Evolutionary conservation across 208 protist genomes (phyloP).

Genomic region (Leishmania martiniquensis): DNA sequence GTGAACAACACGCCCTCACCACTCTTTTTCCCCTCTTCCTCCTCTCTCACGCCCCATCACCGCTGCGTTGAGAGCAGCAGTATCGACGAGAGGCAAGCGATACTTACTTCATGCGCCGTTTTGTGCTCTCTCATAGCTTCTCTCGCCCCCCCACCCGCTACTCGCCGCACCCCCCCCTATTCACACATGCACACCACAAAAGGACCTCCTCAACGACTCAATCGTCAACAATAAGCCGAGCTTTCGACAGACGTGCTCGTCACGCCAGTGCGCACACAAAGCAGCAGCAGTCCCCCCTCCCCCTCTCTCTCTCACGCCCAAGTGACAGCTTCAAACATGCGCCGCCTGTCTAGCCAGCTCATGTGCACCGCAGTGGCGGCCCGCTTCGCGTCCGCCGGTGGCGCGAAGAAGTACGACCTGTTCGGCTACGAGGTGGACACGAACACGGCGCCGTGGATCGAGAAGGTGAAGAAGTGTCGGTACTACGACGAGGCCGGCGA

Average conservation of each 20-base stretch:
- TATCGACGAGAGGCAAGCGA: background rate
- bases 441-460: constrained; percentile 84
- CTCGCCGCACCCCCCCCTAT: background rate
- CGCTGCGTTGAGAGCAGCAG: background rate
- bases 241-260: background rate
- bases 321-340: constrained; percentile 51
- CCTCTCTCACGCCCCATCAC: no score
- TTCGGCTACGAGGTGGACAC: constrained; percentile 91
- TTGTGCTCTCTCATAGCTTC: background rate
- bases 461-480: constrained; percentile 82
- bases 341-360: constrained; percentile 65
- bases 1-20: background rate
- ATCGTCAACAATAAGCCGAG: background rate
- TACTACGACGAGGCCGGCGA: constrained; percentile 91
- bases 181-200: background rate
- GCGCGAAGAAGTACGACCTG: constrained; percentile 84
- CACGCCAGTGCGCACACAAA: background rate
- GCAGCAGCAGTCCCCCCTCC: background rate
- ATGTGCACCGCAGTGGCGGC: constrained; percentile 57
- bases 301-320: background rate
- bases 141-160: background rate
- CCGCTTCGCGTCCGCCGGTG: constrained; percentile 47
- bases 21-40: background rate
- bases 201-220: background rate
- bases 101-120: no score